Conservation (phyloP, 176 grass and related monocot genomes). For the Eleusine indica region DNA sequence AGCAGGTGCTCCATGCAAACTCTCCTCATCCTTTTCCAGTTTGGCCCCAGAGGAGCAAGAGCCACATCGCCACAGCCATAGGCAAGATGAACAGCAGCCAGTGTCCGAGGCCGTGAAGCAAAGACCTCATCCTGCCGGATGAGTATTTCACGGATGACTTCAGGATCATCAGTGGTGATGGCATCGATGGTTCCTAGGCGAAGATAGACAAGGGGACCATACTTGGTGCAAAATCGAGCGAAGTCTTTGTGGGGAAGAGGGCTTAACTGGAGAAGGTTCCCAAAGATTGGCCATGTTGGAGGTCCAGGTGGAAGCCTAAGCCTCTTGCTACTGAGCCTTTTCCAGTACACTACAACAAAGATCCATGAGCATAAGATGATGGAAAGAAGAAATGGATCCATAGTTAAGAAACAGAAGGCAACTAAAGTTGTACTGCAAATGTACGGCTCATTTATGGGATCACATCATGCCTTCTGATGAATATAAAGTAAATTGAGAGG, state of each 20-base stretch:
- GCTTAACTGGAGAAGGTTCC: conserved; percentile 79
- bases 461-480: conserved; percentile 23
- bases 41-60: conserved; percentile 72
- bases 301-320: conserved; percentile 83
- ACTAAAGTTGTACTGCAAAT: conserved; percentile 42
- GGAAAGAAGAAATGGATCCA: conserved; percentile 52
- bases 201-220: conserved; percentile 89
- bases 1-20: conserved; percentile 92
- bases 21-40: conserved; percentile 88
- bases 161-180: conserved; percentile 85
- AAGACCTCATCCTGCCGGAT: conserved; percentile 85
- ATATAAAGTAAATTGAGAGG: conserved; percentile 34
- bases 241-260: conserved; percentile 88
- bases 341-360: conserved; percentile 47
- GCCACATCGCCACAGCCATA: conserved; percentile 78
- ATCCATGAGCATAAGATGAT: conserved; percentile 58
- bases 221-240: conserved; percentile 65
- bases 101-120: conserved; percentile 77
- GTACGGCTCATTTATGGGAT: conserved; percentile 47
- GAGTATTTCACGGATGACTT: conserved; percentile 90
- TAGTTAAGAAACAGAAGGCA: conserved; percentile 39
- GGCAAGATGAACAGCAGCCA: conserved; percentile 75
- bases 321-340: conserved; percentile 41
- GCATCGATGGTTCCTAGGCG: conserved; percentile 80
- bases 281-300: conserved; percentile 71